Evolutionary conservation across 2,329 filamentous ascomycete genomes (phyloP).

Genomic region (Colletotrichum tamarilloi): DNA sequence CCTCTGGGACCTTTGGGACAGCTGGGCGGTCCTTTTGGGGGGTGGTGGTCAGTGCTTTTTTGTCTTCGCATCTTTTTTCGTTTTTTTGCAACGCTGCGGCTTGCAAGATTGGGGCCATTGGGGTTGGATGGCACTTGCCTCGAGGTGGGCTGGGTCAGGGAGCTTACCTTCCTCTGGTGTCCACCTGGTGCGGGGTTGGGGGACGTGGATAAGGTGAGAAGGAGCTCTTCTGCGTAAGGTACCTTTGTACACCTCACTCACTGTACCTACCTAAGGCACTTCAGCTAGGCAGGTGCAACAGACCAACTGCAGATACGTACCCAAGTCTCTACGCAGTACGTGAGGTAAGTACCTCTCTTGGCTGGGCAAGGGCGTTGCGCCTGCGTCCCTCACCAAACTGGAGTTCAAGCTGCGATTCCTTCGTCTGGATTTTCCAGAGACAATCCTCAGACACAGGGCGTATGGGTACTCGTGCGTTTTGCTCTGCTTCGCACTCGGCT

Average conservation of each 20-base stretch:
- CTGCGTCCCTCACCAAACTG: background rate
- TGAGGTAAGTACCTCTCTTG: background rate
- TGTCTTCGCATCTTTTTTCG: background rate
- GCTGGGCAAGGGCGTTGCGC: background rate
- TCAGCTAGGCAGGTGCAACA: background rate
- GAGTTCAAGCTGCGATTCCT: background rate
- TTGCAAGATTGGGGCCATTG: background rate
- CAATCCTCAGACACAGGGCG: constrained; percentile 18
- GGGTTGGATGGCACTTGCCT: background rate
- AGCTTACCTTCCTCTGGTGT: background rate
- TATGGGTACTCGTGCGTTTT: constrained; percentile 15
- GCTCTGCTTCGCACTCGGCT: constrained; percentile 1
- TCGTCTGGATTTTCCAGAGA: constrained; percentile 21
- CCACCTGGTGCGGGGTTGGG: constrained; percentile 1
- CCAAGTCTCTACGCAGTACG: background rate
- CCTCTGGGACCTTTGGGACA: too few species aligned
- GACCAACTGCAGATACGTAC: background rate
- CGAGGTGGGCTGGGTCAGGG: background rate
- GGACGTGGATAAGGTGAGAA: constrained; percentile 9
- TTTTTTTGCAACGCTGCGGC: constrained; percentile 1
- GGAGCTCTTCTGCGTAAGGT: too few species aligned
- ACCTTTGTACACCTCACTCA: too few species aligned
- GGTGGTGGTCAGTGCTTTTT: constrained; percentile 7
- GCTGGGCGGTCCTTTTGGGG: background rate
- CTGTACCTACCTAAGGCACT: background rate